phyloP scores from a whole-genome alignment of 1,284 basidiomycete genomes.

The Leccinum laetum region DNA sequence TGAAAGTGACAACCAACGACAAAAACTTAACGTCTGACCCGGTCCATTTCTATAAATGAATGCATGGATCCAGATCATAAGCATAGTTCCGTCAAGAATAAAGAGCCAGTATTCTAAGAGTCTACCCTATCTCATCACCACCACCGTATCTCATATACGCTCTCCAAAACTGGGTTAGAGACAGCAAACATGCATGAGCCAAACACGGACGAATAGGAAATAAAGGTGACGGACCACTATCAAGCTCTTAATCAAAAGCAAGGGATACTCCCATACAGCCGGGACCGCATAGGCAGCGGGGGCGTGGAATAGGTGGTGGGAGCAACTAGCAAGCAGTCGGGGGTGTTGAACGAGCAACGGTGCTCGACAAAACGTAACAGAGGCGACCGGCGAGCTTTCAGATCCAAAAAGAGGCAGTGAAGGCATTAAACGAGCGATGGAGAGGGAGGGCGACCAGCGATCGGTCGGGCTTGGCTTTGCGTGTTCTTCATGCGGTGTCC shows the following conservation, averaged over 20 bases:
- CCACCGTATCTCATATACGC: slow-evolving; percentile 75
- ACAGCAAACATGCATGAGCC: slow-evolving; percentile 9
- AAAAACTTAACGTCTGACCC: too few relatives aligned
- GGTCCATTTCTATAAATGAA: neutral
- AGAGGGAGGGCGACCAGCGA: too few relatives aligned
- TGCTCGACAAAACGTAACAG: too few relatives aligned
- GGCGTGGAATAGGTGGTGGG: too few relatives aligned
- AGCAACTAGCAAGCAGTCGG: too few relatives aligned
- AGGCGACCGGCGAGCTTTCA: too few relatives aligned
- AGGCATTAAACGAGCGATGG: too few relatives aligned
- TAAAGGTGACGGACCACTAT: slow-evolving; percentile 35
- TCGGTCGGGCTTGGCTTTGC: too few relatives aligned
- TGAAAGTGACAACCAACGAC: too few relatives aligned
- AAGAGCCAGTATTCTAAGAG: neutral
- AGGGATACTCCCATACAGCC: slow-evolving; percentile 43
- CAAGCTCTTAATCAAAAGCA: slow-evolving; percentile 40
- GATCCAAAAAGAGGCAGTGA: too few relatives aligned
- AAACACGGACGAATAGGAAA: slow-evolving; percentile 2
- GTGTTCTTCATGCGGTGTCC: too few relatives aligned
- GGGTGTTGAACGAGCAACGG: too few relatives aligned
- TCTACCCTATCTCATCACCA: slow-evolving; percentile 33
- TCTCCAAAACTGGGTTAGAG: slow-evolving; percentile 70
- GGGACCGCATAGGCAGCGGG: slow-evolving; percentile 22
- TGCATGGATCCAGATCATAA: neutral
- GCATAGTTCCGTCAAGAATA: neutral